These are phyloP conservation scores for Sanghuangporus sanghuang DNA, from an alignment of 1,284 basidiomycete species.

Conservation along the genomic window DNA sequence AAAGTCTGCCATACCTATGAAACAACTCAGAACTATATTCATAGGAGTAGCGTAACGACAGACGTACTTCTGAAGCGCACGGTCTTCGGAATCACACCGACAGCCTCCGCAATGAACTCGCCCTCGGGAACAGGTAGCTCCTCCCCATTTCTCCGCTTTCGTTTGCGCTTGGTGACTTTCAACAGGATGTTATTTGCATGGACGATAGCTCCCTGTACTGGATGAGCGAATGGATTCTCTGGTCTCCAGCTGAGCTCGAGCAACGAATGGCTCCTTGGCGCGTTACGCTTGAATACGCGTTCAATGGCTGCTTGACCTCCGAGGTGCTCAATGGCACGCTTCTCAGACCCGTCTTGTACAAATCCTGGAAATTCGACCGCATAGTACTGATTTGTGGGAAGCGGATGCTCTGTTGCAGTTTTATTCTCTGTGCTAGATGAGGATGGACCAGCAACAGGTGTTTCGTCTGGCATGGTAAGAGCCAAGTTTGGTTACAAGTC, in stretches of 20 bases:
- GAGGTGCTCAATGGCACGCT: slow-evolving; percentile 57
- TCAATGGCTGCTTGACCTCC: slow-evolving; percentile 70
- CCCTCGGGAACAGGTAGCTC: slow-evolving; percentile 40
- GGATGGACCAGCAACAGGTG: slow-evolving; percentile 8
- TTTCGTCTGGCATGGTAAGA: slow-evolving; percentile 6
- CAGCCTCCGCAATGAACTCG: slow-evolving; percentile 73
- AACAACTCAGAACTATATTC: not conserved
- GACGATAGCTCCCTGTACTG: slow-evolving; percentile 74
- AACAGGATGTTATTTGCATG: slow-evolving; percentile 75
- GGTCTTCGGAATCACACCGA: slow-evolving; percentile 77
- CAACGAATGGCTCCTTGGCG: slow-evolving; percentile 51
- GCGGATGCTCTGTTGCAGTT: slow-evolving; percentile 38
- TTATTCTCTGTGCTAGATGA: not conserved
- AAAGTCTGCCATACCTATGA: slow-evolving; percentile 84
- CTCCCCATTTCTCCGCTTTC: slow-evolving; percentile 33
- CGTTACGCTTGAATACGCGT: slow-evolving; percentile 62
- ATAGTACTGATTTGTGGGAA: slow-evolving; percentile 64
- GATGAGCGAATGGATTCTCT: slow-evolving; percentile 73
- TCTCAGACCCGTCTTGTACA: slow-evolving; percentile 43
- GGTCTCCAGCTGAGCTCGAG: slow-evolving; percentile 74
- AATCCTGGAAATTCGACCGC: slow-evolving; percentile 90
- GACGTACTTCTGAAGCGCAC: slow-evolving; percentile 83
- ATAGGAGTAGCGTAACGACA: not conserved
- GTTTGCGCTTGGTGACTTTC: slow-evolving; percentile 69
- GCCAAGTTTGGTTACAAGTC: not conserved